phyloP scores from a whole-genome alignment of 768 basidiomycete species.

The Xerocomellus intermedius region DNA sequence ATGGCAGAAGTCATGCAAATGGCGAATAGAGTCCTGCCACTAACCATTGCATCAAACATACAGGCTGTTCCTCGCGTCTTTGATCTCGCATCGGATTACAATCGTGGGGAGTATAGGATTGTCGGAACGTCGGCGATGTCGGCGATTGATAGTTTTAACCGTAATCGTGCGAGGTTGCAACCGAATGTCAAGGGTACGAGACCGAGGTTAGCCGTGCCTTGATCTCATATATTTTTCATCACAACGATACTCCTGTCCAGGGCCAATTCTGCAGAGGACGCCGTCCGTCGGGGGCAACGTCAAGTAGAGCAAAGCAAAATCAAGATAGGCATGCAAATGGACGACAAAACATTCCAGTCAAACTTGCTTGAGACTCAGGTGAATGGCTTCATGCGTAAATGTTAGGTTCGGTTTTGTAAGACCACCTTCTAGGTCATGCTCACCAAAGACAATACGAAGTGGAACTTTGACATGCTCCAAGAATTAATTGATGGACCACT shows the following conservation, averaged over 20 bases:
- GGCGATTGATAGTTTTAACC: conserved; percentile 89
- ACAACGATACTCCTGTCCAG: conserved; percentile 32
- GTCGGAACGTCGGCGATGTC: conserved; percentile 82
- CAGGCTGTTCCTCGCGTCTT: conserved; percentile 89
- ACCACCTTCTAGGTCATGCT: conserved; percentile 64
- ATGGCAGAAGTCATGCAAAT: conserved; percentile 90
- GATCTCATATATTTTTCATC: background rate
- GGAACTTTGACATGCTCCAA: conserved; percentile 88
- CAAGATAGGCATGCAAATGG: conserved; percentile 91
- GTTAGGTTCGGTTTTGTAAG: background rate
- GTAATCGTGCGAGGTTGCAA: conserved; percentile 76
- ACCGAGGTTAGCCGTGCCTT: conserved; percentile 50
- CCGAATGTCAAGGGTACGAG: conserved; percentile 57
- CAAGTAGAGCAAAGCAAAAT: conserved; percentile 90
- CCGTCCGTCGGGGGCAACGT: conserved; percentile 81
- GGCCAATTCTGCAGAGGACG: conserved; percentile 82
- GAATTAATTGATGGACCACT: conserved; percentile 92
- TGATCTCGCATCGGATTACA: conserved; percentile 76
- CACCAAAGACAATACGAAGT: conserved; percentile 85
- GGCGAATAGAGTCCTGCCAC: conserved; percentile 82
- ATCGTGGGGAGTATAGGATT: conserved; percentile 73
- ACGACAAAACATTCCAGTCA: conserved; percentile 88
- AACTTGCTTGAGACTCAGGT: conserved; percentile 87
- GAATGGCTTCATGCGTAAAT: conserved; percentile 9
- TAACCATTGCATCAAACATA: conserved; percentile 76